Percentiles rank a stretch among this genome's conserved stretches.
Conservation (phyloP, 257 asterid genomes). For the Cruciata laevipes region DNA sequence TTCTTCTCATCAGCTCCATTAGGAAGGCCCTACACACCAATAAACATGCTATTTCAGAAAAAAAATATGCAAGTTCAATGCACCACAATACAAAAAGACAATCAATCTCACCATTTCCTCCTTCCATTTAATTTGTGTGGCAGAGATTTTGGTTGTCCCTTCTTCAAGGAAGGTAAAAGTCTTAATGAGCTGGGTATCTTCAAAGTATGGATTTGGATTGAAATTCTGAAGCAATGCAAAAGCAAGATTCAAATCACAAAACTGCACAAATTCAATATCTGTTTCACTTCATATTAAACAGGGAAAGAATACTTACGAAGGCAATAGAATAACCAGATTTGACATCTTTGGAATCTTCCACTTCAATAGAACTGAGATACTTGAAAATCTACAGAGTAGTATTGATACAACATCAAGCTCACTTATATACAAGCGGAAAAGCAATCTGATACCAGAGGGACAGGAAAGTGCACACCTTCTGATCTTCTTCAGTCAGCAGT, state of each 20-base stretch:
- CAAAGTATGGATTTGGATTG: slow-evolving; percentile 75
- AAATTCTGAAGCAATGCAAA: slow-evolving; percentile 44
- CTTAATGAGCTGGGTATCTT: slow-evolving; percentile 75
- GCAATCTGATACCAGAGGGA: neutral
- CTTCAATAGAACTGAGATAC: slow-evolving; percentile 72
- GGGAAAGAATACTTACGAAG: slow-evolving; percentile 52
- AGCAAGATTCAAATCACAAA: slow-evolving; percentile 6
- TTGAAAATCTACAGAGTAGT: slow-evolving; percentile 55
- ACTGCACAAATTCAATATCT: neutral
- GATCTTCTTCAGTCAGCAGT: slow-evolving; percentile 88
- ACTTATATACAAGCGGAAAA: neutral
- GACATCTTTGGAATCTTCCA: slow-evolving; percentile 85
- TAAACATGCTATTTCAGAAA: slow-evolving; percentile 18
- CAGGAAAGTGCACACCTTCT: slow-evolving; percentile 45
- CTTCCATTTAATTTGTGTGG: slow-evolving; percentile 85
- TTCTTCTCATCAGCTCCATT: slow-evolving; percentile 78
- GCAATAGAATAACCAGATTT: slow-evolving; percentile 84
- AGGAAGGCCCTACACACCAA: slow-evolving; percentile 57
- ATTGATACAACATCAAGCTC: neutral
- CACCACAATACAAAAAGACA: neutral
- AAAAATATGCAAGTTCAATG: slow-evolving; percentile 7
- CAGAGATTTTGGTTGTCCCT: slow-evolving; percentile 67
- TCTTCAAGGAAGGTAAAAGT: slow-evolving; percentile 78
- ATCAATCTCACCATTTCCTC: slow-evolving; percentile 70
- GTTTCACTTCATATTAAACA: neutral